A percentile compares a stretch with the other conserved stretches of the same genome.
These are phyloP conservation scores for Teunomyces cretensis DNA, from an alignment of 805 yeast genomes.

Conservation along the genomic window DNA sequence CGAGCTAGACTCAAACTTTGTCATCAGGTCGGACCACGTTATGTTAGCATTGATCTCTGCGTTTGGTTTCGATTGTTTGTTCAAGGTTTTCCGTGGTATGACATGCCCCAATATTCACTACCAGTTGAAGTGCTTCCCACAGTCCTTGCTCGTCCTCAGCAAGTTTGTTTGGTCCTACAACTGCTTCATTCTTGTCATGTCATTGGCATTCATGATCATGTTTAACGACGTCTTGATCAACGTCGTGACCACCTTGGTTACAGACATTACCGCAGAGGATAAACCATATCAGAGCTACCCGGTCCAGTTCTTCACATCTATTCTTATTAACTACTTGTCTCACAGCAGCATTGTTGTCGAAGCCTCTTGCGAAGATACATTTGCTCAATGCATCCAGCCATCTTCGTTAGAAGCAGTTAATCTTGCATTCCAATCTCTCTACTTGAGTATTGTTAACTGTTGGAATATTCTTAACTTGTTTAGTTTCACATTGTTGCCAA, in stretches of 20 bases:
- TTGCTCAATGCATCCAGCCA: slow-evolving; percentile 7
- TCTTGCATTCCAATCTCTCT: slow-evolving; percentile 7
- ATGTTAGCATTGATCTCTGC: slow-evolving; percentile 15
- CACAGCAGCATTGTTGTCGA: slow-evolving; percentile 9
- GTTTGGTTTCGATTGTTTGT: slow-evolving; percentile 12
- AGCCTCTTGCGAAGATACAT: slow-evolving; percentile 5
- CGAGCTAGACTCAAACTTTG: slow-evolving; percentile 4
- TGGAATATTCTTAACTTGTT: slow-evolving; percentile 18
- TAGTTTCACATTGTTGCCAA: slow-evolving; percentile 20
- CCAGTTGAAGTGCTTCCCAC: slow-evolving; percentile 13
- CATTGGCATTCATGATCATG: slow-evolving; percentile 13
- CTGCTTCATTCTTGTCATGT: slow-evolving; percentile 14
- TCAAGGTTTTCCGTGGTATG: slow-evolving; percentile 12
- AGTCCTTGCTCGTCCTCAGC: slow-evolving; percentile 13
- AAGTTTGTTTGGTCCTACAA: slow-evolving; percentile 24
- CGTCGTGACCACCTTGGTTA: slow-evolving; percentile 8
- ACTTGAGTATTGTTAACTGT: slow-evolving; percentile 15
- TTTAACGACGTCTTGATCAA: slow-evolving; percentile 23
- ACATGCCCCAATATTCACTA: slow-evolving; percentile 13
- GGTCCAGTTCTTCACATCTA: slow-evolving; percentile 16
- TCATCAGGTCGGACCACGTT: slow-evolving; percentile 27
- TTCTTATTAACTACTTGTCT: slow-evolving; percentile 16
- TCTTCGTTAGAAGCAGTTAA: slow-evolving; percentile 5
- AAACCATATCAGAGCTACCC: not conserved
- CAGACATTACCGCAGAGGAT: not conserved